Conservation (phyloP, 768 basidiomycete genomes). For the Sutorius australiensis region DNA sequence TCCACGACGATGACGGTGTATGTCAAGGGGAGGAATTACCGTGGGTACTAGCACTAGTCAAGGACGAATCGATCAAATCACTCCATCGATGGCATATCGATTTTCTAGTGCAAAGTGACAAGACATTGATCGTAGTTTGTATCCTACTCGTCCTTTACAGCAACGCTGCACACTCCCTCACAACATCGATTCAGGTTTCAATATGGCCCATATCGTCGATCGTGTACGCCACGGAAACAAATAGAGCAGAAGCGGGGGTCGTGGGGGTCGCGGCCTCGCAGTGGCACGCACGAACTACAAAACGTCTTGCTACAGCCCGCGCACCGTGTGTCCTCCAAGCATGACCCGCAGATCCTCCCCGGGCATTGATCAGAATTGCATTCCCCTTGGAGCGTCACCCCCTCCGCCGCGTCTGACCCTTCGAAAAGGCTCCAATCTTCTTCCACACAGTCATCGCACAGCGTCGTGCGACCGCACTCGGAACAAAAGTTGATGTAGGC, state of each 20-base stretch:
- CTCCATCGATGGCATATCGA: too few relatives aligned
- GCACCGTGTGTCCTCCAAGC: constrained; percentile 9
- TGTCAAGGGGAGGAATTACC: background rate
- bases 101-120: too few relatives aligned
- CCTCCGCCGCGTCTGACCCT: constrained; percentile 7
- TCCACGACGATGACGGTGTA: background rate
- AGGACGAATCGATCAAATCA: too few relatives aligned
- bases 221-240: constrained; percentile 4
- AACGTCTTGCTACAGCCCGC: constrained; percentile 9
- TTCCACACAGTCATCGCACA: constrained; percentile 27
- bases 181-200: background rate
- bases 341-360: constrained; percentile 12
- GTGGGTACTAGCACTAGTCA: too few relatives aligned
- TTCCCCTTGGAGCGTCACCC: constrained; percentile 1
- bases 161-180: too few relatives aligned
- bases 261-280: constrained; percentile 5
- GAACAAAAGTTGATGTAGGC: constrained; percentile 21
- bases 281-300: constrained; percentile 12
- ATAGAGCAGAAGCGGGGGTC: constrained; percentile 3
- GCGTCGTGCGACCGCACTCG: constrained; percentile 17
- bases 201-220: background rate
- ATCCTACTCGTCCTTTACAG: too few relatives aligned
- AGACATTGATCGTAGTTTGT: too few relatives aligned
- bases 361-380: constrained; percentile 3
- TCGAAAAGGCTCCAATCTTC: constrained; percentile 11